Percentiles rank a stretch among this genome's conserved stretches.
These are phyloP conservation scores for Hsuehochloa calcarea DNA, from an alignment of 176 grass and related monocot genomes.

Conservation along the genomic window DNA sequence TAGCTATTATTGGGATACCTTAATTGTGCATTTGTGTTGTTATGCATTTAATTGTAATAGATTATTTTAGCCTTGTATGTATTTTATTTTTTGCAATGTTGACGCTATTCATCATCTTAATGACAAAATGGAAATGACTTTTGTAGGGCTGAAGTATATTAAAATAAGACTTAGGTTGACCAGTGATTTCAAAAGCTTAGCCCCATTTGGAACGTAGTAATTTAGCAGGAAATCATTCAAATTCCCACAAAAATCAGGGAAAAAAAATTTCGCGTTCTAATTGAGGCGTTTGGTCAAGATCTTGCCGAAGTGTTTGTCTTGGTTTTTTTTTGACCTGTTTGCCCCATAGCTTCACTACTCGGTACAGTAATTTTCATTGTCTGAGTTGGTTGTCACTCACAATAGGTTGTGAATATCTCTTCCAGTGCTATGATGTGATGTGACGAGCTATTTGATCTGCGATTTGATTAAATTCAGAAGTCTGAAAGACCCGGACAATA, in stretches of 20 bases:
- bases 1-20: not conserved
- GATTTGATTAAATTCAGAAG: not conserved
- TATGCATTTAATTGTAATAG: not conserved
- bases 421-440: slow-evolving; percentile 18
- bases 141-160: not conserved
- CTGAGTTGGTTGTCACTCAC: not conserved
- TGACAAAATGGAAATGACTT: not conserved
- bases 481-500: slow-evolving; percentile 26
- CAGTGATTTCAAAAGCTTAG: not conserved
- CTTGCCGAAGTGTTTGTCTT: too few species aligned
- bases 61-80: not conserved
- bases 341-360: not conserved
- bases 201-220: too few species aligned
- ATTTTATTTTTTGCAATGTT: not conserved
- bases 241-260: too few species aligned
- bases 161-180: not conserved
- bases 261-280: too few species aligned
- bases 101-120: not conserved
- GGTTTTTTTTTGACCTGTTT: not conserved
- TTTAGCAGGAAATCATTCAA: too few species aligned
- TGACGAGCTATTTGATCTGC: not conserved
- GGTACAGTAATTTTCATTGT: not conserved
- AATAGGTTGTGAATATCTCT: not conserved
- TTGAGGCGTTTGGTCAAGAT: too few species aligned
- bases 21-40: slow-evolving; percentile 8